Evolutionary conservation across 805 yeast genomes (phyloP).

Genomic region (Tetrapisispora pingtungensis): DNA sequence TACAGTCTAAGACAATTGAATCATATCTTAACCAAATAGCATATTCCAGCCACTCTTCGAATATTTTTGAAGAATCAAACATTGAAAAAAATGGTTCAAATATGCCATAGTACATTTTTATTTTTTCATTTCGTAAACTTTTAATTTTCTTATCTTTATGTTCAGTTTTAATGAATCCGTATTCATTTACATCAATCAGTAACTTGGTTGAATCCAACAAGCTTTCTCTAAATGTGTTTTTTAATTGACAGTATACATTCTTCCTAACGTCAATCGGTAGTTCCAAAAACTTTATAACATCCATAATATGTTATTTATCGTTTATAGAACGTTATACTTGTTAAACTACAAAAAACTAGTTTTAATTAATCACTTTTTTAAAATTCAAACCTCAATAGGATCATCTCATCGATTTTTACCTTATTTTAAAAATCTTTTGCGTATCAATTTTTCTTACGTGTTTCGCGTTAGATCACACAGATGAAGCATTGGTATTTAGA

Average conservation of each 20-base stretch:
- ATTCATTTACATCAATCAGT: not conserved
- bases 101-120: conserved; percentile 7
- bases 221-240: conserved; percentile 10
- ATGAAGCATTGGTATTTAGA: no score
- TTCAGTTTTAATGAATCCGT: not conserved
- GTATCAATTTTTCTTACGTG: not conserved
- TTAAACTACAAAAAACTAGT: no score
- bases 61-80: conserved; percentile 18
- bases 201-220: not conserved
- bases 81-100: conserved; percentile 16
- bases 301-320: not conserved
- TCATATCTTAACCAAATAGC: conserved; percentile 24
- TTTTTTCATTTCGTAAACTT: not conserved
- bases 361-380: no score
- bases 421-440: no score
- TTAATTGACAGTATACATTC: conserved; percentile 19
- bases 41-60: conserved; percentile 19
- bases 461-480: conserved; percentile 1
- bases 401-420: not conserved
- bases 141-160: not conserved
- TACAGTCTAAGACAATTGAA: conserved; percentile 21
- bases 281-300: conserved; percentile 10
- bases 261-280: conserved; percentile 20
- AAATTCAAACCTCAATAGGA: no score
- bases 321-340: not conserved